Percentiles rank a stretch among this genome's conserved stretches.
These are phyloP conservation scores for Blastocystis sp. DNA, from an alignment of 352 stramenopile species.

Conservation along the genomic window DNA sequence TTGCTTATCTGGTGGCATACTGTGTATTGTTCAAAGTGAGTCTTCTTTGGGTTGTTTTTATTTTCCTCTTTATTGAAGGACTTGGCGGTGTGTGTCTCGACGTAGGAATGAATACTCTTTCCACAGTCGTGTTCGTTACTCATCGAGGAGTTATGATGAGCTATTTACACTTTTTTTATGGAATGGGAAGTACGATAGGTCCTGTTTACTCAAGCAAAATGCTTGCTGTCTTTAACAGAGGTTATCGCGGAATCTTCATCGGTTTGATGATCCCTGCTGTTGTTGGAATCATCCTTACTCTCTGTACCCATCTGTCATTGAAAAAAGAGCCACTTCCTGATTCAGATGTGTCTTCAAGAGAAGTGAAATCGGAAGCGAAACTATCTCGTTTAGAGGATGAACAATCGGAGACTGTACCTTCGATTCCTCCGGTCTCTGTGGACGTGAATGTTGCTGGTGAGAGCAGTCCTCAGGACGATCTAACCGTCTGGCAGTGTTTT, in stretches of 20 bases:
- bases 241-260: constrained; percentile 46
- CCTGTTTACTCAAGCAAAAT: constrained; percentile 20
- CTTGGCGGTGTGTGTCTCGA: constrained; percentile 21
- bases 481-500: constrained; percentile 24
- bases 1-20: background rate
- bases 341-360: background rate
- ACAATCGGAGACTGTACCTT: no score
- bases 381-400: background rate
- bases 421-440: background rate
- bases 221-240: background rate
- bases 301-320: constrained; percentile 7
- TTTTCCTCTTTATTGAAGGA: constrained; percentile 41
- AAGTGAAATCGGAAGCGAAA: background rate
- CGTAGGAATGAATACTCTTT: constrained; percentile 45
- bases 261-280: constrained; percentile 1
- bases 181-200: background rate
- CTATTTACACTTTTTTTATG: constrained; percentile 61
- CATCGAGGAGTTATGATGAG: constrained; percentile 62
- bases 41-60: constrained; percentile 18
- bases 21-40: background rate
- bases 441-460: background rate
- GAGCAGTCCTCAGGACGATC: no score
- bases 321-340: background rate
- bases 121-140: background rate
- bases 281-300: background rate